Percentiles rank a stretch among this genome's conserved stretches.
These are phyloP conservation scores for Chlorella sp. DNA, from an alignment of 139 green algal species.

Conservation along the genomic window DNA sequence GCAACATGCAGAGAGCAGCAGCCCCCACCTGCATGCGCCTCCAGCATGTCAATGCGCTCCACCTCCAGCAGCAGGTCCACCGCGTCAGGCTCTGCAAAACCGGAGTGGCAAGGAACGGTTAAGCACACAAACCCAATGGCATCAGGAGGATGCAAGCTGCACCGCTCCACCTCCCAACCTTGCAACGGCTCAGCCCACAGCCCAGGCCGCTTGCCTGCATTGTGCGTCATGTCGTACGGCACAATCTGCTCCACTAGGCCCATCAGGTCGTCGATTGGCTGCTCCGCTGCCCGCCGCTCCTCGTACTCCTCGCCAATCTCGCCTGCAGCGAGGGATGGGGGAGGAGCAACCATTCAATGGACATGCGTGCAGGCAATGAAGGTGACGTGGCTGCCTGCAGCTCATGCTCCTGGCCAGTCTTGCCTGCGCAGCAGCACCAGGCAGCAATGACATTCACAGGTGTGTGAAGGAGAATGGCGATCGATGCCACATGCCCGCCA, in stretches of 20 bases:
- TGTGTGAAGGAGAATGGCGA: too few relatives aligned
- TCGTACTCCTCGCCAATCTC: slow-evolving; percentile 54
- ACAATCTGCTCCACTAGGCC: slow-evolving; percentile 93
- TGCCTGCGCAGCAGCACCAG: too few relatives aligned
- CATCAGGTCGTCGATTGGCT: slow-evolving; percentile 83
- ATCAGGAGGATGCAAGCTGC: too few relatives aligned
- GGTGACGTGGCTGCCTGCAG: too few relatives aligned
- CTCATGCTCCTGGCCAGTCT: slow-evolving; percentile 8
- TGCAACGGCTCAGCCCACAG: too few relatives aligned
- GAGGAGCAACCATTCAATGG: neutral
- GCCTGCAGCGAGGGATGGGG: slow-evolving; percentile 19
- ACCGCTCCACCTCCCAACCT: too few relatives aligned
- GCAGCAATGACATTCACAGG: too few relatives aligned
- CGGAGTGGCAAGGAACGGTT: too few relatives aligned
- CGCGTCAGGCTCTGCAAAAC: slow-evolving; percentile 91
- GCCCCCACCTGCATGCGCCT: slow-evolving; percentile 50
- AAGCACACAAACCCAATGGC: too few relatives aligned
- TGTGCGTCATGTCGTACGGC: slow-evolving; percentile 98
- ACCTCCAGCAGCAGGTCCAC: slow-evolving; percentile 99
- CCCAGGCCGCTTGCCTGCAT: slow-evolving; percentile 80
- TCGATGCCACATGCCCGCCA: too few relatives aligned
- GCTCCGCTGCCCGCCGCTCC: slow-evolving; percentile 8
- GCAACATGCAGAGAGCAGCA: too few relatives aligned
- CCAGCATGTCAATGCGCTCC: slow-evolving; percentile 85
- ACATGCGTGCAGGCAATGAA: too few relatives aligned